Evolutionary conservation across 192 early-diverging fungal species (phyloP).

Genomic region (Coemansia nantahalensis): DNA sequence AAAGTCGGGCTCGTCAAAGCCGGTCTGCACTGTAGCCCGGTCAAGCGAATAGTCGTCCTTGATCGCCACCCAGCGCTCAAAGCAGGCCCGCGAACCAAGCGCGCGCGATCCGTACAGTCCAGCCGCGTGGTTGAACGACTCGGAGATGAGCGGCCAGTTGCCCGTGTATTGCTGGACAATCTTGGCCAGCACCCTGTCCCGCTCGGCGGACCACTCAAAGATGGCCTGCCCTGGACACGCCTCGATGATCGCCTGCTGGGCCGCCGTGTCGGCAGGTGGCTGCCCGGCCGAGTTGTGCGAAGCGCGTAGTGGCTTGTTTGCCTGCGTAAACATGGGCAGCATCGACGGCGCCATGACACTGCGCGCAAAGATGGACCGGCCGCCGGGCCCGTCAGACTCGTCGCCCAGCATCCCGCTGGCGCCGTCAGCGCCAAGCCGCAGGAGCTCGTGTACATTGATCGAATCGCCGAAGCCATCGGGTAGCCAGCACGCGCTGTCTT

Average conservation of each 20-base stretch:
- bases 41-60: slow-evolving; percentile 44
- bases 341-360: slow-evolving; percentile 42
- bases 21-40: slow-evolving; percentile 32
- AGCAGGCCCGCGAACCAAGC: slow-evolving; percentile 30
- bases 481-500: neutral
- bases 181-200: slow-evolving; percentile 40
- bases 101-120: slow-evolving; percentile 34
- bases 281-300: slow-evolving; percentile 20
- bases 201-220: slow-evolving; percentile 45
- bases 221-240: slow-evolving; percentile 46
- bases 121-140: slow-evolving; percentile 41
- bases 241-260: slow-evolving; percentile 36
- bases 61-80: slow-evolving; percentile 42
- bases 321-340: slow-evolving; percentile 47
- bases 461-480: neutral
- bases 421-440: slow-evolving; percentile 17
- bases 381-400: slow-evolving; percentile 20
- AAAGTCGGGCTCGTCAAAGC: slow-evolving; percentile 47
- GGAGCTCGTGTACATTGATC: slow-evolving; percentile 18
- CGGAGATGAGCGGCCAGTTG: slow-evolving; percentile 46
- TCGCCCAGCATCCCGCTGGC: neutral
- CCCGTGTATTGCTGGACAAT: slow-evolving; percentile 44
- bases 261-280: slow-evolving; percentile 34
- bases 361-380: slow-evolving; percentile 39
- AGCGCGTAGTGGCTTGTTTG: slow-evolving; percentile 33